Percentiles rank a stretch among this genome's conserved stretches.
Evolutionary conservation across 106 monocot genomes (phyloP).

Genomic region (Gastrodia elata): DNA sequence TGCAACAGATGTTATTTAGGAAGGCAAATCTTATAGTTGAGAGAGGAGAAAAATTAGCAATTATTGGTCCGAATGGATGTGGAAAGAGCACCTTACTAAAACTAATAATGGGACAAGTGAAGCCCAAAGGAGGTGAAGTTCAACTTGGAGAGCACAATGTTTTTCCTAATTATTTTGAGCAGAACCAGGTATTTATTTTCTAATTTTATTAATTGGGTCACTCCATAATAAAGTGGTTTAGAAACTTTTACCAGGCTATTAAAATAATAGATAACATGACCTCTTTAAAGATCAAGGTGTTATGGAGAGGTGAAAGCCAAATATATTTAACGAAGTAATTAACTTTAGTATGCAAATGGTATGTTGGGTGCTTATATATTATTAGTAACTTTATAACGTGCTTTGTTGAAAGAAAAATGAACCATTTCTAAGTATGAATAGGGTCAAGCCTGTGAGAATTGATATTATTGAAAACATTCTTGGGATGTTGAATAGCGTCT

Average conservation of each 20-base stretch:
- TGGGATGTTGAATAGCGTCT: too few relatives aligned
- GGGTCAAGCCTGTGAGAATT: too few relatives aligned
- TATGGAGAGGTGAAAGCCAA: too few relatives aligned
- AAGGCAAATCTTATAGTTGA: slow-evolving; percentile 80
- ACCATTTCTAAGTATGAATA: too few relatives aligned
- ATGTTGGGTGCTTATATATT: too few relatives aligned
- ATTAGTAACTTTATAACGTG: too few relatives aligned
- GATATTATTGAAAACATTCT: too few relatives aligned
- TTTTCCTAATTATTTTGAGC: slow-evolving; percentile 96
- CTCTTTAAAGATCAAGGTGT: too few relatives aligned
- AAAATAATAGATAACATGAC: too few relatives aligned
- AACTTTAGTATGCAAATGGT: background rate
- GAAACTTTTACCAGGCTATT: background rate
- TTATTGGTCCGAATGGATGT: slow-evolving; percentile 96
- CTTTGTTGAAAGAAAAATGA: too few relatives aligned
- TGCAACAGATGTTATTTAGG: slow-evolving; percentile 46
- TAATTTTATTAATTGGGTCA: background rate
- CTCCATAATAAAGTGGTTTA: background rate
- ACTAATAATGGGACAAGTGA: slow-evolving; percentile 80
- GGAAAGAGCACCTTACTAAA: slow-evolving; percentile 93
- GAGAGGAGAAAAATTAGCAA: slow-evolving; percentile 92
- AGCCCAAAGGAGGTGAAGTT: slow-evolving; percentile 71
- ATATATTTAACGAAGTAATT: background rate
- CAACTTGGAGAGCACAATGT: slow-evolving; percentile 88
- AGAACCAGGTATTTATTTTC: slow-evolving; percentile 73